Conservation (phyloP, 257 asterid species). For the Solanum chmielewskii region DNA sequence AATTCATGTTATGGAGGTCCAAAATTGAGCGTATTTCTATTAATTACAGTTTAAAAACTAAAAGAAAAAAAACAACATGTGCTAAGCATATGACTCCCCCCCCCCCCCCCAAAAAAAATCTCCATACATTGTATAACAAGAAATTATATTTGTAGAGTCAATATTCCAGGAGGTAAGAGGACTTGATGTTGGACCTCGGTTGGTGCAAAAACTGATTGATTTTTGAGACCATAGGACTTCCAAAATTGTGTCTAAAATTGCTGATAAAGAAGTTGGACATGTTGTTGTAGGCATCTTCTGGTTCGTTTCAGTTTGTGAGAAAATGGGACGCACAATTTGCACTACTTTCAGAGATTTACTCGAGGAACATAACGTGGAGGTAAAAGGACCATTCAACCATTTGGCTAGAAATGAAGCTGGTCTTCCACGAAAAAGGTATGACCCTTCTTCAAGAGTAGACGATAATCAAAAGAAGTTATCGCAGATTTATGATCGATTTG, state of each 20-base stretch:
- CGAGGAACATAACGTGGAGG: slow-evolving; percentile 64
- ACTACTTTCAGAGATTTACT: slow-evolving; percentile 70
- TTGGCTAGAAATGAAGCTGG: slow-evolving; percentile 80
- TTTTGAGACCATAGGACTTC: slow-evolving; percentile 84
- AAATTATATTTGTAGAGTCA: no score
- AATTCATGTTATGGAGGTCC: no score
- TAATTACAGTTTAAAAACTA: no score
- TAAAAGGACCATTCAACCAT: slow-evolving; percentile 85
- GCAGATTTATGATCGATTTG: slow-evolving; percentile 57
- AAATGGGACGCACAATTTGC: slow-evolving; percentile 32
- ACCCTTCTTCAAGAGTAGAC: slow-evolving; percentile 28
- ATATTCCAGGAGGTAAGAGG: slow-evolving; percentile 76
- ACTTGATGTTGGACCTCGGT: slow-evolving; percentile 93
- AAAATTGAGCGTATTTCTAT: no score
- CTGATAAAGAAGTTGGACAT: slow-evolving; percentile 90
- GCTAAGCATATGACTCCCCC: no score
- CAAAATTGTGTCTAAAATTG: slow-evolving; percentile 63
- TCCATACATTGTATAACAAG: no score
- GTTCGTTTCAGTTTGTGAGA: slow-evolving; percentile 75
- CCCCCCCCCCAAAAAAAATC: no score
- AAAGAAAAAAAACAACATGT: no score
- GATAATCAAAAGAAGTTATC: slow-evolving; percentile 30
- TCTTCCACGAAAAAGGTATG: slow-evolving; percentile 85
- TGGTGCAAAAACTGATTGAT: slow-evolving; percentile 63
- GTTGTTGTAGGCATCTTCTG: slow-evolving; percentile 88